Base-by-base conservation (phyloP, 306 rosid genomes). In the Sindora glabra region DNA sequence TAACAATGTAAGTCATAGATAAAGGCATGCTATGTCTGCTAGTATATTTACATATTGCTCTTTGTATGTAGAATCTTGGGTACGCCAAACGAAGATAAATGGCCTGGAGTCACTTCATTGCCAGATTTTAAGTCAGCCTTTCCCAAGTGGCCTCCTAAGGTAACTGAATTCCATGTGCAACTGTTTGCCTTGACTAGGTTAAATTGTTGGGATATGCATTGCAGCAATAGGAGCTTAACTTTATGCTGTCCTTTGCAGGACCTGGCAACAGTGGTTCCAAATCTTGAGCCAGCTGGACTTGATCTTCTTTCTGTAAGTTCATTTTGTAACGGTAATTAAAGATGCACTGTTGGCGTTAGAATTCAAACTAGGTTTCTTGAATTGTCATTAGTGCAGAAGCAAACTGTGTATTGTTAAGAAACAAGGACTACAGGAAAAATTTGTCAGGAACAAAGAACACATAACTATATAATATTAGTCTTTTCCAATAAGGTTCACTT, bases 61-160 rank as follows among this genome's bases (percentile, higher is more conserved):
- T 54, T 69, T 70, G 10, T 64, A 29, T 87, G 79, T 81, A 92
- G 99, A 77, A 76, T 89, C 76, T 16, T 79, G 94, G 99, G 99
- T 27, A 89, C 96, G 13, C 99, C 99, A 69, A 92, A 64, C 19
- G 99, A 89, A 67, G 94, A 92, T 67, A 78, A 90, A 38, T 92
- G 99, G 99, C 96, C 96, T 27, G 96, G 96, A 74, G 96, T 92
- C 71, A 89, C 76, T 78, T 84, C 96, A 65, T 72, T 92, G 85
- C 99, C 99, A 68, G 99, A 92, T 80, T 92, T 78, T 65, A 92
- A 89, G 73, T 78, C 94, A 68, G 74, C 99, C 68, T 92, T 92
- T 67, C 99, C 99, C 49, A 92, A 81, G 83, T 92, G 95, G 95
- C 82, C 78, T 49, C 1, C 84, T 18, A 92, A 82, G 99, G 99